Percentiles rank a stretch among this genome's conserved stretches.
Evolutionary conservation across 2,329 filamentous ascomycete genomes (phyloP).

Genomic region (Neonectria sp.): DNA sequence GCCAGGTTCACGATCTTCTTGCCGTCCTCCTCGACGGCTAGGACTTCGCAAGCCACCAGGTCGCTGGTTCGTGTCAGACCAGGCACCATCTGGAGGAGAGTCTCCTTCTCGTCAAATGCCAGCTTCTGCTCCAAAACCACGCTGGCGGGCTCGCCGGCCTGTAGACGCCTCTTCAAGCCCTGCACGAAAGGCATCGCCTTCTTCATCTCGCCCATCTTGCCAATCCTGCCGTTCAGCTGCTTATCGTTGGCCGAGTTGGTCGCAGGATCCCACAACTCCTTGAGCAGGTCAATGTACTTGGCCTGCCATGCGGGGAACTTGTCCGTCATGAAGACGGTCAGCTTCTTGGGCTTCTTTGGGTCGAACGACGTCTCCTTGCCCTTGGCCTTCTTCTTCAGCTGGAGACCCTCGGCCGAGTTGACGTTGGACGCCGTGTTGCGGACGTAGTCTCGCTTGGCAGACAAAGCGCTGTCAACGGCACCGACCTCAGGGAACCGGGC

Average conservation of each 20-base stretch:
- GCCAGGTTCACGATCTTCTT: slow-evolving; percentile 74
- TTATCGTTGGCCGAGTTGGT: slow-evolving; percentile 82
- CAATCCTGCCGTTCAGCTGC: slow-evolving; percentile 81
- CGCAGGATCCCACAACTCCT: slow-evolving; percentile 75
- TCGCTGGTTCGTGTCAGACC: slow-evolving; percentile 83
- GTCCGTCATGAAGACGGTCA: slow-evolving; percentile 86
- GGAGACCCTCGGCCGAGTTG: slow-evolving; percentile 82
- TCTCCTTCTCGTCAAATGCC: slow-evolving; percentile 86
- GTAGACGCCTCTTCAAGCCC: slow-evolving; percentile 84
- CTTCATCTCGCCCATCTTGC: slow-evolving; percentile 92
- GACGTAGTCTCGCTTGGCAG: slow-evolving; percentile 87
- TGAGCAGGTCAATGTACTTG: slow-evolving; percentile 87
- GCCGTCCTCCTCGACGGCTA: slow-evolving; percentile 79
- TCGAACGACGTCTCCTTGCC: slow-evolving; percentile 90
- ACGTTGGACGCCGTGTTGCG: slow-evolving; percentile 83
- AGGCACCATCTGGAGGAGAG: slow-evolving; percentile 83
- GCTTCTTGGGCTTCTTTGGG: slow-evolving; percentile 91
- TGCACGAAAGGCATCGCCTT: slow-evolving; percentile 99
- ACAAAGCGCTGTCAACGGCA: slow-evolving; percentile 75
- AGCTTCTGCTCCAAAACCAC: slow-evolving; percentile 87
- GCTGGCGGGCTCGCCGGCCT: slow-evolving; percentile 76
- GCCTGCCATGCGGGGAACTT: slow-evolving; percentile 93
- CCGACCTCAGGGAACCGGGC: slow-evolving; percentile 73
- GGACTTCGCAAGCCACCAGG: slow-evolving; percentile 79
- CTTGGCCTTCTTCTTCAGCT: slow-evolving; percentile 92